Conservation (phyloP, 345 rosid genomes). For the Hypericum androsaemum region DNA sequence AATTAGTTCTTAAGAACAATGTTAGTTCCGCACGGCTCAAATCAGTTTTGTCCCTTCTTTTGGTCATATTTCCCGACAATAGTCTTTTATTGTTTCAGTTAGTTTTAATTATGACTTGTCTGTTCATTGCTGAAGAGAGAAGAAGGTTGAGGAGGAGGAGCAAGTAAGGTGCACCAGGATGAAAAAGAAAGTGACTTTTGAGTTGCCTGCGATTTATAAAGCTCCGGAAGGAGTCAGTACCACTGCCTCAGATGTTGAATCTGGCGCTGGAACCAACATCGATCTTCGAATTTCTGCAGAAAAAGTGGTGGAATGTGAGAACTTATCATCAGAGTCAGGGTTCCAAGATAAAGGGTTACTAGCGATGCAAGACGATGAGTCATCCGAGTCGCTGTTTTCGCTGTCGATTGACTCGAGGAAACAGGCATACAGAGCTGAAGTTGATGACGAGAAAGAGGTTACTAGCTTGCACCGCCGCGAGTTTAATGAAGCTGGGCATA, state of each 20-base stretch:
- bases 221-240: slow-evolving; percentile 1
- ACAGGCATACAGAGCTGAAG: slow-evolving; percentile 11
- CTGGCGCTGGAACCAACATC: slow-evolving; percentile 8
- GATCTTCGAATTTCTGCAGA: neutral
- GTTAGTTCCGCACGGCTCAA: too few species aligned
- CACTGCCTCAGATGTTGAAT: slow-evolving; percentile 3
- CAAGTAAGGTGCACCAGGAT: slow-evolving; percentile 5
- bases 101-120: too few species aligned
- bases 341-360: too few species aligned
- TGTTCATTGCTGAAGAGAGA: slow-evolving; percentile 2
- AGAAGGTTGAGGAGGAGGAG: neutral
- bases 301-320: slow-evolving; percentile 10
- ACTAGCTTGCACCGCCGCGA: slow-evolving; percentile 7
- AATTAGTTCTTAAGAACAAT: too few species aligned
- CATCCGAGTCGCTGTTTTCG: slow-evolving; percentile 42
- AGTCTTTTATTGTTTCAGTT: too few species aligned
- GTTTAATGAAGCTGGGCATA: neutral
- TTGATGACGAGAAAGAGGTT: slow-evolving; percentile 25
- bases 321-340: neutral
- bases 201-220: neutral
- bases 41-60: too few species aligned
- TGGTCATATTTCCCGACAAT: too few species aligned
- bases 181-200: slow-evolving; percentile 11
- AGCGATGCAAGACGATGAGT: too few species aligned
- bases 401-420: slow-evolving; percentile 48